A percentile compares a stretch with the other conserved stretches of the same genome.
These are phyloP conservation scores for Xylariaceae sp. DNA, from an alignment of 2,329 filamentous ascomycete species.

Conservation along the genomic window DNA sequence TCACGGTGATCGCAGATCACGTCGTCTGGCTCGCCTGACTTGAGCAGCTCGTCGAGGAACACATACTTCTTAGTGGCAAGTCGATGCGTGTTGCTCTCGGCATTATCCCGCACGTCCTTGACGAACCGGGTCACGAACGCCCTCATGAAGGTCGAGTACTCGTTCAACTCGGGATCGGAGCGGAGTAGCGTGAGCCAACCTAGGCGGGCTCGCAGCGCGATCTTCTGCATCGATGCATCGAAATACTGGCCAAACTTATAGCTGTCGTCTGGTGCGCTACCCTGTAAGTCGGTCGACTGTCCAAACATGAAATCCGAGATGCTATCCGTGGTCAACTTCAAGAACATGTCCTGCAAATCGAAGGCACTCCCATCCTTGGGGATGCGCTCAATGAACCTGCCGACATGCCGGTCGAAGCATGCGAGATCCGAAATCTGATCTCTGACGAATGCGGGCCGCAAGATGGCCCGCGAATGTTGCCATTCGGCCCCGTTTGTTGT, in stretches of 20 bases:
- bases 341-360: conserved; percentile 69
- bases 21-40: conserved; percentile 51
- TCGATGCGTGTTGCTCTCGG: conserved; percentile 45
- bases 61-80: conserved; percentile 53
- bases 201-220: conserved; percentile 49
- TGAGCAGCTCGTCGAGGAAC: conserved; percentile 64
- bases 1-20: conserved; percentile 55
- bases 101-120: conserved; percentile 46
- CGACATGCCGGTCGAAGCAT: conserved; percentile 73
- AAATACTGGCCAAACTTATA: conserved; percentile 56
- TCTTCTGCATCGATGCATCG: conserved; percentile 52
- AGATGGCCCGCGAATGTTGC: conserved; percentile 58
- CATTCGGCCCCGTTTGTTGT: conserved; percentile 59
- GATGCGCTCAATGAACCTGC: conserved; percentile 64
- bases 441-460: conserved; percentile 61
- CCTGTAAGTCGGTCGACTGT: conserved; percentile 50
- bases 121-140: conserved; percentile 52
- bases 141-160: conserved; percentile 50
- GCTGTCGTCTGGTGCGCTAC: conserved; percentile 45
- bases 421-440: conserved; percentile 70
- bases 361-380: conserved; percentile 61
- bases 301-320: conserved; percentile 70
- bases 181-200: conserved; percentile 48
- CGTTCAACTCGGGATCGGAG: conserved; percentile 47
- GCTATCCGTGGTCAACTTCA: conserved; percentile 69